Base-by-base conservation (phyloP, 2,329 filamentous ascomycete genomes). In the Laburnicola sp. region DNA sequence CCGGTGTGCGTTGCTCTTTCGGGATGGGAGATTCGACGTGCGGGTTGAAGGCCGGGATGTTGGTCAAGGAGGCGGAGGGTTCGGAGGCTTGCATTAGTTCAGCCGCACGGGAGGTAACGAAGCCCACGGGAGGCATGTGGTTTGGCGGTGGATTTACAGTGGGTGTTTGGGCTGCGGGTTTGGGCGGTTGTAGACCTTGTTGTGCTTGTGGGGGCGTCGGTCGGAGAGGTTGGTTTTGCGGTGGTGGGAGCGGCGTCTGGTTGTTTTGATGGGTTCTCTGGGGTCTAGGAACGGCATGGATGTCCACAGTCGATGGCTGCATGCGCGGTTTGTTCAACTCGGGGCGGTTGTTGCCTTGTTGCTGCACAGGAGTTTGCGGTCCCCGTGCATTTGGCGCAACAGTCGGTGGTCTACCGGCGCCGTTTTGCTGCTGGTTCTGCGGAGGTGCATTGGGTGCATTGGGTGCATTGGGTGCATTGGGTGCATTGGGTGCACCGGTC, bases 1-100 rank as follows among this genome's bases (percentile, higher is more conserved):
- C 92, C 0, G 88, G 88, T 0, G 93, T 97, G 68, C 93, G 92
- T 46, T 70, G 52, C 2, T 54, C 90, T 84, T 66, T 96, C 91
- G 0, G 91, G 11, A 71, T 94, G 0, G 92, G 91, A 54, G 74
- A 78, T 43, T 80, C 77, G 9, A 68, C 74, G 46, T 79, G 73
- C 3, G 77, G 77, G 39, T 80, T 78, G 67, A 80, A 80, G 0
- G 73, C 73, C 0, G 72, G 68, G 10, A 74, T 61, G 48, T 69
- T 59, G 6, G 54, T 57, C 7, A 72, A 55, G 2, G 65, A 46
- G n/a, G 70, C 62, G 4, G 61, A 43, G 21, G 63, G 40, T 10
- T 70, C 66, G 25, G 62, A 54, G 37, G 70, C 64, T 46, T 75
- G 73, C 9, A 78, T 48, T 7, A 73, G 60, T 42, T 75, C 73